A percentile compares a stretch with the other conserved stretches of the same genome.
These are phyloP conservation scores for Asterella californica DNA, from an alignment of 225 moss, liverwort and hornwort species.

Conservation along the genomic window DNA sequence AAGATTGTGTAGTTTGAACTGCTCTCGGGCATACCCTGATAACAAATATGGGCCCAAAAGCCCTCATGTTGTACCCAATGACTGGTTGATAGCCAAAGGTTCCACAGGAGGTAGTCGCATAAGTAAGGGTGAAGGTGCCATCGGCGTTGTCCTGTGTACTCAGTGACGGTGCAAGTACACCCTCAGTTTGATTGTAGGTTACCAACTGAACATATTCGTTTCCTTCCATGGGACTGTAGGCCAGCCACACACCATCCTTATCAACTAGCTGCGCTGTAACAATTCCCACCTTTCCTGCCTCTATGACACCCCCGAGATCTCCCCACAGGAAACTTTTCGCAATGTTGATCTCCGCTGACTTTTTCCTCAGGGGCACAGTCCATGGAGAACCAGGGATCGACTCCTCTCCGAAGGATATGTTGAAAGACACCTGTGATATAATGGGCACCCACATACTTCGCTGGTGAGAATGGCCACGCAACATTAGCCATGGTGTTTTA, in stretches of 20 bases:
- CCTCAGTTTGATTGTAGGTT: constrained; percentile 30
- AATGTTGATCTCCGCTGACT: constrained; percentile 30
- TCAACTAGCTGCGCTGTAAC: constrained; percentile 49
- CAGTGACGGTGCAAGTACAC: constrained; percentile 35
- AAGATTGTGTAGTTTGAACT: background rate
- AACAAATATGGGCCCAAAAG: constrained; percentile 34
- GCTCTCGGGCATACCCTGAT: constrained; percentile 37
- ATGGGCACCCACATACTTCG: background rate
- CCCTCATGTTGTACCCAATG: constrained; percentile 36
- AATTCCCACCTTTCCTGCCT: constrained; percentile 37
- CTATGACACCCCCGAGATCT: constrained; percentile 55
- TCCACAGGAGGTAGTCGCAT: constrained; percentile 34
- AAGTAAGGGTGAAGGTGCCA: constrained; percentile 47
- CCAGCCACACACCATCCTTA: constrained; percentile 41
- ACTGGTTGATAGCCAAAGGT: constrained; percentile 38
- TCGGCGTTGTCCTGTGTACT: constrained; percentile 45
- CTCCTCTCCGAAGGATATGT: constrained; percentile 2
- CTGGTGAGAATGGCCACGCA: background rate
- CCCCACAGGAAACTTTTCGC: constrained; percentile 47
- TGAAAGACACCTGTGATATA: constrained; percentile 22
- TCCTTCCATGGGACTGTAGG: constrained; percentile 37
- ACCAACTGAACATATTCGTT: constrained; percentile 42
- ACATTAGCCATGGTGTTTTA: background rate
- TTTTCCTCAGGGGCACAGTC: constrained; percentile 27
- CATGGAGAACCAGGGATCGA: constrained; percentile 34